A percentile compares a stretch with the other conserved stretches of the same genome.
Evolutionary conservation across 2,329 filamentous ascomycete species (phyloP).

Genomic region (Paecilomyces fulvus): DNA sequence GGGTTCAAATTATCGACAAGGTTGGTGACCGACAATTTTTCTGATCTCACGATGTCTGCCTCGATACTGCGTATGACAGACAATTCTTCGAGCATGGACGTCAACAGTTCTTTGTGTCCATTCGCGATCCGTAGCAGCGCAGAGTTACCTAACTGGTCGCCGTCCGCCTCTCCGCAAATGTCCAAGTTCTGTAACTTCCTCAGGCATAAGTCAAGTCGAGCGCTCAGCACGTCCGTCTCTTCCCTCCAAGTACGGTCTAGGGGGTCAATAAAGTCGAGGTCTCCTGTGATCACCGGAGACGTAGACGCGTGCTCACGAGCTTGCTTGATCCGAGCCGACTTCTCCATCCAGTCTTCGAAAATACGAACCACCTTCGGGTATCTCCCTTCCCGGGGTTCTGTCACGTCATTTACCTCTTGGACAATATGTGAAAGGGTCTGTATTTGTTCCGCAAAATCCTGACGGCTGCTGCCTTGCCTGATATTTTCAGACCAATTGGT

Average conservation of each 20-base stretch:
- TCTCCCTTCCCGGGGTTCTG: conserved; percentile 15
- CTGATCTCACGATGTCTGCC: conserved; percentile 22
- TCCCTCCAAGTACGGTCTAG: conserved; percentile 27
- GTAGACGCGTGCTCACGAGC: conserved; percentile 4
- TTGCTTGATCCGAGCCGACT: conserved; percentile 17
- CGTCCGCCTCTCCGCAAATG: conserved; percentile 21
- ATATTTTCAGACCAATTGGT: conserved; percentile 25
- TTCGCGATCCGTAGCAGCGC: conserved; percentile 23
- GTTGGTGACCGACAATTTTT: conserved; percentile 24
- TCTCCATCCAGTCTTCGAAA: conserved; percentile 31
- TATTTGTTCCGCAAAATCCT: conserved; percentile 27
- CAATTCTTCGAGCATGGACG: conserved; percentile 30
- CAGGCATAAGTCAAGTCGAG: conserved; percentile 26
- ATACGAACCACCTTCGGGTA: conserved; percentile 20
- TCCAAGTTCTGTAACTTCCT: conserved; percentile 30
- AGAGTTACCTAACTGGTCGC: conserved; percentile 17
- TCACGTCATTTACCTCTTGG: conserved; percentile 30
- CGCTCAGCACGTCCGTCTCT: conserved; percentile 18
- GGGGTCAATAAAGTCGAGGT: conserved; percentile 25
- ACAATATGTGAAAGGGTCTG: conserved; percentile 31
- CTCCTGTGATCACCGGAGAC: conserved; percentile 7
- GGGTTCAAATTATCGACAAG: conserved; percentile 17
- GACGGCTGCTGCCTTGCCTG: conserved; percentile 15
- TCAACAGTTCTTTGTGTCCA: conserved; percentile 21
- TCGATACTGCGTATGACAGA: conserved; percentile 28